Evolutionary conservation across 2,329 filamentous ascomycete genomes (phyloP).

Genomic region (Xylariaceae sp.): DNA sequence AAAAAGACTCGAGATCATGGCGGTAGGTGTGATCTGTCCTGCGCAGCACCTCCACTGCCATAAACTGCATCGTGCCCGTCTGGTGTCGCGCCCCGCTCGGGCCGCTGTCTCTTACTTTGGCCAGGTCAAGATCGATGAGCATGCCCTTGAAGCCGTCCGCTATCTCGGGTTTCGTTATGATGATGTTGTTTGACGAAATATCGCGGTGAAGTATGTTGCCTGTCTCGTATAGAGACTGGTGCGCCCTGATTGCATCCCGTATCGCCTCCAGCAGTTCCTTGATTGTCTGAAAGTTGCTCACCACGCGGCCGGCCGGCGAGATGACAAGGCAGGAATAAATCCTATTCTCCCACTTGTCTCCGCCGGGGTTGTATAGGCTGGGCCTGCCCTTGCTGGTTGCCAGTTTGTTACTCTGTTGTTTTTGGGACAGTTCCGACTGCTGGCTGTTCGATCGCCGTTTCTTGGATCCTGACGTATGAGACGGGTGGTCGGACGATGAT

Average conservation of each 20-base stretch:
- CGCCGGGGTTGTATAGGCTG: not conserved
- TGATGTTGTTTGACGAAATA: conserved; percentile 12
- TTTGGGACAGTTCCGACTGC: not conserved
- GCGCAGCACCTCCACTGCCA: conserved; percentile 11
- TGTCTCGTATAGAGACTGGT: conserved; percentile 10
- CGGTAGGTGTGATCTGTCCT: conserved; percentile 11
- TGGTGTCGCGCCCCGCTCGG: conserved; percentile 1
- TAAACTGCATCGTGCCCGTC: conserved; percentile 15
- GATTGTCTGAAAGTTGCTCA: not conserved
- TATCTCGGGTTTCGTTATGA: conserved; percentile 5
- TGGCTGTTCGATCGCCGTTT: not conserved
- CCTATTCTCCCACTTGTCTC: not conserved
- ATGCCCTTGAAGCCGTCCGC: conserved; percentile 8
- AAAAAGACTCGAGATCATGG: conserved; percentile 18
- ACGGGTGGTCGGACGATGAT: not conserved
- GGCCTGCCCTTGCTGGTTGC: not conserved
- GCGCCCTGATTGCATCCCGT: conserved; percentile 9
- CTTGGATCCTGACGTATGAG: not conserved
- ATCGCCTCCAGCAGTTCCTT: conserved; percentile 8
- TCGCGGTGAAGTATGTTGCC: conserved; percentile 14
- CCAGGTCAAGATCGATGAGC: conserved; percentile 14
- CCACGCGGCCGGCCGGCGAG: not conserved
- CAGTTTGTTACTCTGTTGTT: not conserved
- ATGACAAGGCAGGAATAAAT: not conserved
- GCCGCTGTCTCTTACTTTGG: conserved; percentile 1